Conservation (phyloP, 2,329 filamentous ascomycete species). For the Cordyceps farinosa region DNA sequence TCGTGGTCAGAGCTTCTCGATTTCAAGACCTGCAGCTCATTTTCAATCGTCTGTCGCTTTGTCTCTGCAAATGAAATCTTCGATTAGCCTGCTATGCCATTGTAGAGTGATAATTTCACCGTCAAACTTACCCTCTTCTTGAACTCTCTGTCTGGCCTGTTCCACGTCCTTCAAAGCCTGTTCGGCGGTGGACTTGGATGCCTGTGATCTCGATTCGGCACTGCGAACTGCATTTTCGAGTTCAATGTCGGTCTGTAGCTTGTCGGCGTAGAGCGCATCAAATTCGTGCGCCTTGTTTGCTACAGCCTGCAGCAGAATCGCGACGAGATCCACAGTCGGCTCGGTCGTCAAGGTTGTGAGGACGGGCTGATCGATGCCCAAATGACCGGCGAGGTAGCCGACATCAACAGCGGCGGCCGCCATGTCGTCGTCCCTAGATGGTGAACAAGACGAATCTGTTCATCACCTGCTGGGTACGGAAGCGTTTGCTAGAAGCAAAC, state of each 20-base stretch:
- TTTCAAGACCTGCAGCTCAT: slow-evolving; percentile 75
- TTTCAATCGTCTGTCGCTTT: slow-evolving; percentile 69
- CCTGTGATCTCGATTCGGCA: slow-evolving; percentile 77
- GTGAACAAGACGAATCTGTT: slow-evolving; percentile 16
- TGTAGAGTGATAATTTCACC: neutral
- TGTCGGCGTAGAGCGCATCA: slow-evolving; percentile 79
- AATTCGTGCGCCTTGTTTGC: slow-evolving; percentile 76
- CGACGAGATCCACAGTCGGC: slow-evolving; percentile 76
- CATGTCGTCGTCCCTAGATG: slow-evolving; percentile 36
- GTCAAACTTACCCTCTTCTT: slow-evolving; percentile 66
- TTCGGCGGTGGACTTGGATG: slow-evolving; percentile 75
- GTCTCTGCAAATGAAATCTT: slow-evolving; percentile 57
- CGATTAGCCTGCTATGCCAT: slow-evolving; percentile 14
- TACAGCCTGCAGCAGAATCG: slow-evolving; percentile 69
- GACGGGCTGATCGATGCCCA: slow-evolving; percentile 63
- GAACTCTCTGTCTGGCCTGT: slow-evolving; percentile 74
- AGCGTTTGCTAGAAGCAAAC: slow-evolving; percentile 3
- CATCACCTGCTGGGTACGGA: slow-evolving; percentile 11
- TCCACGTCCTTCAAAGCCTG: slow-evolving; percentile 82
- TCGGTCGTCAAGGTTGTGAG: slow-evolving; percentile 59
- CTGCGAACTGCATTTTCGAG: slow-evolving; percentile 84
- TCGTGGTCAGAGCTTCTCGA: slow-evolving; percentile 71
- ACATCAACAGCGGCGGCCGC: slow-evolving; percentile 57
- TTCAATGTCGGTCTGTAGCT: slow-evolving; percentile 86
- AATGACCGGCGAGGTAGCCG: slow-evolving; percentile 68